Percentiles rank a stretch among this genome's conserved stretches.
Conservation (phyloP, 768 basidiomycete species). For the Termitomyces sp. region DNA sequence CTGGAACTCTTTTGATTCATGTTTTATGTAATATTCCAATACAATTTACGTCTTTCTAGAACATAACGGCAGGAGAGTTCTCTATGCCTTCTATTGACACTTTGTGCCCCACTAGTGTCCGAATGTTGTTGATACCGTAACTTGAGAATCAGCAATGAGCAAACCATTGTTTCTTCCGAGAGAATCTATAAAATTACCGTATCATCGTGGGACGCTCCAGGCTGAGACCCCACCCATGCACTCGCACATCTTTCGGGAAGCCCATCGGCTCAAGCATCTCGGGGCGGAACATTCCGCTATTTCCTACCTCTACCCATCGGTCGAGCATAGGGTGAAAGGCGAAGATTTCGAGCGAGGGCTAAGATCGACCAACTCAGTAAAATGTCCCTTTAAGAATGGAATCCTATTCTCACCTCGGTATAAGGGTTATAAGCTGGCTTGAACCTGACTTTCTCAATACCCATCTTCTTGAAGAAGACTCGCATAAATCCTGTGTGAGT, state of each 20-base stretch:
- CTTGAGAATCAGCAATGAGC: conserved; percentile 37
- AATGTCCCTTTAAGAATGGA: not conserved
- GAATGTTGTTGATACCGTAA: conserved; percentile 96
- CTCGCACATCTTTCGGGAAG: conserved; percentile 91
- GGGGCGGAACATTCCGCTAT: conserved; percentile 99
- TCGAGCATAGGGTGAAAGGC: conserved; percentile 93
- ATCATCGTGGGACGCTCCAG: conserved; percentile 99
- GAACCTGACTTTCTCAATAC: conserved; percentile 89
- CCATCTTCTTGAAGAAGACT: conserved; percentile 98
- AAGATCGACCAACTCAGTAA: conserved; percentile 1
- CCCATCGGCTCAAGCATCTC: conserved; percentile 99
- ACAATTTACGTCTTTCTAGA: conserved; percentile 39
- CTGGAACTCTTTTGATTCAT: not conserved
- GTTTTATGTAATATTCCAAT: conserved; percentile 2
- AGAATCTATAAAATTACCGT: conserved; percentile 41
- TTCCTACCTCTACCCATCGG: conserved; percentile 97
- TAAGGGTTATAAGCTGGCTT: conserved; percentile 99
- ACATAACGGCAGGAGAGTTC: conserved; percentile 85
- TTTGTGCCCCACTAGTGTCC: conserved; percentile 96
- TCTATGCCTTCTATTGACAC: conserved; percentile 86
- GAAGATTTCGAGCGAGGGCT: conserved; percentile 98
- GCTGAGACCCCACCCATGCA: conserved; percentile 94
- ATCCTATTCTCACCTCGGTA: conserved; percentile 63
- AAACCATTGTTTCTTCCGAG: not conserved
- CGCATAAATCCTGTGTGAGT: conserved; percentile 86